Conservation (phyloP, 768 basidiomycete species). For the Asterophora lycoperdoides region DNA sequence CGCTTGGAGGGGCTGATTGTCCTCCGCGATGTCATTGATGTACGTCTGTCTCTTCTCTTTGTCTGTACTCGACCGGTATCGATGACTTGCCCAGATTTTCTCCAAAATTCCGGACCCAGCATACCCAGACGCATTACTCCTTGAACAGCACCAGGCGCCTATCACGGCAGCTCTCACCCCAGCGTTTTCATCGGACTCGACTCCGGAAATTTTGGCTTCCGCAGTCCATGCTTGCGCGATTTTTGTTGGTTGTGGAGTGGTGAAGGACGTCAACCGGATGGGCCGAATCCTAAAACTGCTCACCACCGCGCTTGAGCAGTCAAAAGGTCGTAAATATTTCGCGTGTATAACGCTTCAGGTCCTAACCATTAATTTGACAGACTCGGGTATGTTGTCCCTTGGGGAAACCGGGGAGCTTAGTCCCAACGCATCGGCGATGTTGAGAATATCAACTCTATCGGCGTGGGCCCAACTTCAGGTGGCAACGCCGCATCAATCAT, state of each 20-base stretch:
- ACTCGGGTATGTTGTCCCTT: slow-evolving; percentile 76
- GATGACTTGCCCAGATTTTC: slow-evolving; percentile 61
- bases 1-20: slow-evolving; percentile 87
- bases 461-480: slow-evolving; percentile 95
- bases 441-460: slow-evolving; percentile 86
- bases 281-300: slow-evolving; percentile 89
- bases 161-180: slow-evolving; percentile 97
- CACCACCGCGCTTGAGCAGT: slow-evolving; percentile 84
- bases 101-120: slow-evolving; percentile 85
- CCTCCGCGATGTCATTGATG: slow-evolving; percentile 89
- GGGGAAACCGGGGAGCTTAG: slow-evolving; percentile 85
- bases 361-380: slow-evolving; percentile 34
- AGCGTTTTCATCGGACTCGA: slow-evolving; percentile 92
- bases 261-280: slow-evolving; percentile 88
- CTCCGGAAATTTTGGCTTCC: slow-evolving; percentile 90
- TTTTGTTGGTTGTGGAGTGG: slow-evolving; percentile 92
- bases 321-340: slow-evolving; percentile 56
- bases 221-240: slow-evolving; percentile 92
- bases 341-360: neutral
- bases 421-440: slow-evolving; percentile 92
- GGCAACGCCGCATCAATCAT: slow-evolving; percentile 66
- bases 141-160: slow-evolving; percentile 98
- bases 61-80: neutral
- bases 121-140: slow-evolving; percentile 81
- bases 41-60: slow-evolving; percentile 25